Evolutionary conservation across 164 flowering plant genomes (phyloP).

Genomic region (Nelumbo lutea): DNA sequence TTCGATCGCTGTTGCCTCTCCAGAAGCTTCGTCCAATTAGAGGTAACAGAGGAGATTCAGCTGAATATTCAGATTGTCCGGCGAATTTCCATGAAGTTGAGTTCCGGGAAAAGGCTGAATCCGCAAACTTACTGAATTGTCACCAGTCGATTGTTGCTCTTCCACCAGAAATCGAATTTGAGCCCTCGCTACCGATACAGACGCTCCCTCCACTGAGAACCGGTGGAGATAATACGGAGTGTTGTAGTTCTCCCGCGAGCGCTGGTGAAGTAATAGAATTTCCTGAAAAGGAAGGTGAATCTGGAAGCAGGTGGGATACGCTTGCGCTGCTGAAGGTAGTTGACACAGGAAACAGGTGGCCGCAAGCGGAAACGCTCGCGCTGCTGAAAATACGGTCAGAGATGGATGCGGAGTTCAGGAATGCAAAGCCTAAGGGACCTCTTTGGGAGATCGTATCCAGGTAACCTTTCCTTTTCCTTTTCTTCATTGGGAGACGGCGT

Average conservation of each 20-base stretch:
- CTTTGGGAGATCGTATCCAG: slow-evolving; percentile 10
- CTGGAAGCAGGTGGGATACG: slow-evolving; percentile 10
- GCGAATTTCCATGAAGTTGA: not conserved
- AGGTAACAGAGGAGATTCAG: slow-evolving; percentile 15
- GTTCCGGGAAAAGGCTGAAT: slow-evolving; percentile 1
- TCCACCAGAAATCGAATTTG: slow-evolving; percentile 7
- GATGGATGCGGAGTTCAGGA: slow-evolving; percentile 11
- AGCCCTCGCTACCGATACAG: not conserved
- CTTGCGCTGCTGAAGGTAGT: slow-evolving; percentile 6
- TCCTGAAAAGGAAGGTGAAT: not conserved
- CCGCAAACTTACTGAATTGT: not conserved
- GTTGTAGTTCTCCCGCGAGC: slow-evolving; percentile 2
- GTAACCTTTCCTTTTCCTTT: not conserved
- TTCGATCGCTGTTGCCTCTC: slow-evolving; percentile 20
- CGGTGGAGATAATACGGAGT: not conserved
- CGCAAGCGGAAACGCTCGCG: slow-evolving; percentile 3
- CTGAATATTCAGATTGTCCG: not conserved
- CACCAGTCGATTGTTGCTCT: not conserved
- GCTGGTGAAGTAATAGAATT: not conserved
- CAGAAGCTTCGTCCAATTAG: slow-evolving; percentile 58
- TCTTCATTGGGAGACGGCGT: not conserved
- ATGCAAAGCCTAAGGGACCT: slow-evolving; percentile 8
- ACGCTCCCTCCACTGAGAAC: not conserved
- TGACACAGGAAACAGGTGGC: slow-evolving; percentile 7
- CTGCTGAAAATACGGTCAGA: slow-evolving; percentile 12